phyloP scores from a whole-genome alignment of 495 filamentous ascomycete genomes.

The Trichoderma asperelloides region DNA sequence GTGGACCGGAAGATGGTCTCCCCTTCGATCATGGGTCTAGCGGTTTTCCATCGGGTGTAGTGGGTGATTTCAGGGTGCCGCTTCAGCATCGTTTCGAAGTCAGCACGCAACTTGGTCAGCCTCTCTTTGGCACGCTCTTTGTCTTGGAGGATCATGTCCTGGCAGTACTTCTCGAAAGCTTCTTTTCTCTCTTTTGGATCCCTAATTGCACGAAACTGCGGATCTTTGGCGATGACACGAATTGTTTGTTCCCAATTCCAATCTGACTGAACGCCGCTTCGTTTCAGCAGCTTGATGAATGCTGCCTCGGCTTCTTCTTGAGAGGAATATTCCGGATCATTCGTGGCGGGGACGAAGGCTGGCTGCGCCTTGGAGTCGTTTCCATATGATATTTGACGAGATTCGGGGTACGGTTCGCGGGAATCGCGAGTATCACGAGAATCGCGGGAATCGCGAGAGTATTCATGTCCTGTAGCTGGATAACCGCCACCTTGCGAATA shows the following conservation, averaged over 20 bases:
- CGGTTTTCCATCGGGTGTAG: slow-evolving; percentile 96
- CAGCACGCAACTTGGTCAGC: slow-evolving; percentile 81
- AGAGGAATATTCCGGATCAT: slow-evolving; percentile 76
- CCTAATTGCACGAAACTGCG: slow-evolving; percentile 87
- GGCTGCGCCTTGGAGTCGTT: slow-evolving; percentile 54
- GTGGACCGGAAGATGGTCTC: slow-evolving; percentile 93
- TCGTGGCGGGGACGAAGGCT: slow-evolving; percentile 51
- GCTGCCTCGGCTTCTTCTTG: slow-evolving; percentile 89
- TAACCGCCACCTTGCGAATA: slow-evolving; percentile 13
- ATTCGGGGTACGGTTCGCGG: slow-evolving; percentile 49
- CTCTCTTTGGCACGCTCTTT: slow-evolving; percentile 93
- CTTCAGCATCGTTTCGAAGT: slow-evolving; percentile 93
- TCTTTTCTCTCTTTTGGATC: slow-evolving; percentile 87
- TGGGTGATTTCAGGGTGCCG: slow-evolving; percentile 97
- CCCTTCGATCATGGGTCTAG: slow-evolving; percentile 86
- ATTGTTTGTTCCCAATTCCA: slow-evolving; percentile 92
- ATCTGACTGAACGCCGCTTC: slow-evolving; percentile 75
- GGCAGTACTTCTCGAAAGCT: slow-evolving; percentile 91
- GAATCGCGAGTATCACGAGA: slow-evolving; percentile 23
- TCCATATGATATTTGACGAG: slow-evolving; percentile 60
- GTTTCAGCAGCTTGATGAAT: slow-evolving; percentile 83
- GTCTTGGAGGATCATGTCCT: slow-evolving; percentile 84
- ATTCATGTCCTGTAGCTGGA: slow-evolving; percentile 24
- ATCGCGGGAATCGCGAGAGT: slow-evolving; percentile 19
- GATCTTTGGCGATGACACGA: slow-evolving; percentile 81